Evolutionary conservation across 2,329 filamentous ascomycete genomes (phyloP).

Genomic region (Colletotrichum simmondsii): DNA sequence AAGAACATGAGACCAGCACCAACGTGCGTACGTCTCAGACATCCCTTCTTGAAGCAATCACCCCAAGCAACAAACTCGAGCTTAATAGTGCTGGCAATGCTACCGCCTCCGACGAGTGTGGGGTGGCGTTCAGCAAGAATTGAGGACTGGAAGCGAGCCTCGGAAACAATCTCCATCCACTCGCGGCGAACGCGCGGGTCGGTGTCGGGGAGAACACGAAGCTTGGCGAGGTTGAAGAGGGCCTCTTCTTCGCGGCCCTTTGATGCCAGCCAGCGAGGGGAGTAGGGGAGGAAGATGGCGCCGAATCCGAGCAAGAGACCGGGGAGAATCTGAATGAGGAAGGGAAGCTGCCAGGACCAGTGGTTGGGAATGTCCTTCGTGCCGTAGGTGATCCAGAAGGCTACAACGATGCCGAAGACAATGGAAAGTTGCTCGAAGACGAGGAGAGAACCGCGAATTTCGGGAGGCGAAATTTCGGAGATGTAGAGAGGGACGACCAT

Average conservation of each 20-base stretch:
- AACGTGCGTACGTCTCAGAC: conserved; percentile 56
- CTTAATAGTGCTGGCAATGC: conserved; percentile 48
- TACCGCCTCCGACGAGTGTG: conserved; percentile 45
- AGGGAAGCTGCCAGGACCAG: conserved; percentile 43
- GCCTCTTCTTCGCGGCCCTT: conserved; percentile 47
- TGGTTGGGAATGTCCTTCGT: conserved; percentile 35
- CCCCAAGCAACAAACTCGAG: conserved; percentile 59
- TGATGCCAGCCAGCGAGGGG: conserved; percentile 45
- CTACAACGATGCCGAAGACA: conserved; percentile 44
- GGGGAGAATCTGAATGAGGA: conserved; percentile 43
- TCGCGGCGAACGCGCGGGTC: conserved; percentile 36
- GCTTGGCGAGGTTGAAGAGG: conserved; percentile 23
- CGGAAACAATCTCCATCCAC: conserved; percentile 36
- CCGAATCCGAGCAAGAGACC: conserved; percentile 39
- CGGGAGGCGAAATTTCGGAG: conserved; percentile 51
- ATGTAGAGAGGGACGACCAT: conserved; percentile 60
- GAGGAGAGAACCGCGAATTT: conserved; percentile 47
- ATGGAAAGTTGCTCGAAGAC: conserved; percentile 45
- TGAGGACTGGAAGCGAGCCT: conserved; percentile 28
- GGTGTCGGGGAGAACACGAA: conserved; percentile 34
- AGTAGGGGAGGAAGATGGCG: conserved; percentile 41
- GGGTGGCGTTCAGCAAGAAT: conserved; percentile 46
- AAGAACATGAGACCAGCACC: conserved; percentile 67
- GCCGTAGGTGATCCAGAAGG: conserved; percentile 41
- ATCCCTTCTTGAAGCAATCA: conserved; percentile 61